Evolutionary conservation across 257 asterid species (phyloP), one percentile per base, ranked within the genome.

Genomic region (Leonotis leonurus): DNA sequence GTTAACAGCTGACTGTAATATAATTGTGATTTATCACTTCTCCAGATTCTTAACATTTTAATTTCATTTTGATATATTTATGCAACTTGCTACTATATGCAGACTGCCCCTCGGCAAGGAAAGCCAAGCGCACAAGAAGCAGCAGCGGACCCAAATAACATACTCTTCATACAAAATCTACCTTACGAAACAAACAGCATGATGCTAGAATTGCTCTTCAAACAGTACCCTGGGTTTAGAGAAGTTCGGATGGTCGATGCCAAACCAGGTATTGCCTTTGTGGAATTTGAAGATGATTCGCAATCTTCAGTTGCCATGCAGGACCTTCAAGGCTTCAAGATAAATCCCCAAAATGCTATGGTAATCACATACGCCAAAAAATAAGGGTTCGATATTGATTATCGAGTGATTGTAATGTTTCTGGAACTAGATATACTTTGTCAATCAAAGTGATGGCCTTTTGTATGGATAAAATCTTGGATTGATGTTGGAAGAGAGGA

Each of bases 171-270:
- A 50, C 87, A 89, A 82, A 86, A 92, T 71, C 86, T 92, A 20
- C 99, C 99, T 6, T 72, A 85, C 1, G 99, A 89, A 77, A 85
- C 99, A 2, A 86, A 82, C 22, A 85, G 95, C 54, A 85, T 83
- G 95, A 93, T 89, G 97, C 80, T 93, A 35, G 99, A 93, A 64
- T 73, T 87, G 84, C 95, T 93, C 18, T 89, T 93, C 88, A 89
- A 89, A 50, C 96, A 93, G 65, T 93, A 85, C 74, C 95, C 91
- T 26, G 99, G 99, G 10, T 93, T 87, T 53, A 84, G 83, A 65
- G 99, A 93, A 85, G 99, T 93, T 67, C 79, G 99, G 60, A 89
- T 89, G 96, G 85, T 85, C 6, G 97, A 83, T 21, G 95, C 99
- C 10, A 92, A 92, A 57, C 99, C 99, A 3, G 99, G 99, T 49